Evolutionary conservation across 2,329 filamentous ascomycete species (phyloP).

Genomic region (Colletotrichum melonis): DNA sequence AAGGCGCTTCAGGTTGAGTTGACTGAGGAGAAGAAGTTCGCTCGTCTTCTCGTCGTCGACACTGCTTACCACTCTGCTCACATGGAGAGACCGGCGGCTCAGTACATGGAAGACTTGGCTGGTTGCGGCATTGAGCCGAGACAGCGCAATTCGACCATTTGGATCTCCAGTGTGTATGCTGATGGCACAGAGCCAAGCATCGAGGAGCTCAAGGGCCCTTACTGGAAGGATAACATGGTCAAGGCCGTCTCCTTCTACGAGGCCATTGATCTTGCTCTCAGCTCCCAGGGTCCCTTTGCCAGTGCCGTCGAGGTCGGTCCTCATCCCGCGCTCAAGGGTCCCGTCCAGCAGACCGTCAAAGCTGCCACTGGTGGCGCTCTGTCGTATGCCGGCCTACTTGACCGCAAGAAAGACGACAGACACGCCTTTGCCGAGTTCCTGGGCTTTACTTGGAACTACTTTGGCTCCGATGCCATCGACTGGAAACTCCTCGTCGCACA

Average conservation of each 20-base stretch:
- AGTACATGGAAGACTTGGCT: conserved; percentile 47
- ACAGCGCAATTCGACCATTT: conserved; percentile 41
- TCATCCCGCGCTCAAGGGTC: conserved; percentile 54
- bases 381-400: conserved; percentile 47
- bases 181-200: conserved; percentile 33
- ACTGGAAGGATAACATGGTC: conserved; percentile 46
- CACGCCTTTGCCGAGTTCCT: conserved; percentile 47
- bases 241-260: conserved; percentile 43
- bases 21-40: conserved; percentile 45
- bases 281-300: conserved; percentile 26
- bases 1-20: conserved; percentile 39
- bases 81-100: conserved; percentile 50
- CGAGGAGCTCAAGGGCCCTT: conserved; percentile 48
- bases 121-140: conserved; percentile 42
- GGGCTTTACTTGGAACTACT: conserved; percentile 46
- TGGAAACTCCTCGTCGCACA: conserved; percentile 40
- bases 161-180: conserved; percentile 55
- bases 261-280: conserved; percentile 35
- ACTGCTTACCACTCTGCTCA: conserved; percentile 63
- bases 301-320: conserved; percentile 49
- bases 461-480: conserved; percentile 39
- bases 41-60: conserved; percentile 52
- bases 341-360: conserved; percentile 55
- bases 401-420: conserved; percentile 44
- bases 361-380: conserved; percentile 45